Evolutionary conservation across 225 moss, liverwort and hornwort genomes (phyloP).

Genomic region (Neckera pumila): DNA sequence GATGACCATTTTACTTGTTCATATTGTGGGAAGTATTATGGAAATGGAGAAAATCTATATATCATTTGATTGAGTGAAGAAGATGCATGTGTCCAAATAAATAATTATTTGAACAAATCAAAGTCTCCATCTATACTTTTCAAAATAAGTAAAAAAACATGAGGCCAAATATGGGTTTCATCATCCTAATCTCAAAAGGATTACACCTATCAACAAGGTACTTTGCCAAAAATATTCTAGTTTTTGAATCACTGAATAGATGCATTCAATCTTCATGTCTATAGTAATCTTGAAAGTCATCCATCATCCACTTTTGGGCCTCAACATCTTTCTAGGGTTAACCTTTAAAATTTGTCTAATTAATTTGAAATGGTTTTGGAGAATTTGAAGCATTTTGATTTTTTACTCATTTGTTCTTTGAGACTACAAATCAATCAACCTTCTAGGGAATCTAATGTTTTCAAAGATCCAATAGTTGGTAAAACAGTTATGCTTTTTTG

Average conservation of each 20-base stretch:
- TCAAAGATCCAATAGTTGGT: not conserved
- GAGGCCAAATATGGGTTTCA: not conserved
- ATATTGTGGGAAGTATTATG: not conserved
- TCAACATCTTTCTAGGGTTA: not conserved
- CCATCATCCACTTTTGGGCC: not conserved
- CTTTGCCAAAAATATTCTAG: accelerated
- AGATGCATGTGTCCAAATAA: not conserved
- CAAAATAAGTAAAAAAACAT: not conserved
- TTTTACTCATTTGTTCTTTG: not conserved
- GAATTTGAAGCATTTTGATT: not conserved
- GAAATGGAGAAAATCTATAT: not conserved
- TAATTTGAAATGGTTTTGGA: too few species aligned
- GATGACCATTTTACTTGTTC: not conserved
- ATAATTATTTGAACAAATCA: not conserved
- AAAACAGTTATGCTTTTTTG: accelerated
- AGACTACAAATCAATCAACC: not conserved
- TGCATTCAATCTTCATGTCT: not conserved
- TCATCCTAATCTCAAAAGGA: not conserved
- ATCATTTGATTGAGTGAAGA: not conserved
- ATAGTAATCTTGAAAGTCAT: not conserved
- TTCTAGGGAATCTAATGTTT: not conserved
- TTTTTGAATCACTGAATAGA: not conserved
- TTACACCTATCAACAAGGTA: not conserved
- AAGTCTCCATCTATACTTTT: not conserved
- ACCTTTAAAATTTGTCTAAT: not conserved